These are phyloP conservation scores for Ascochyta fabae DNA, from an alignment of 2,329 filamentous ascomycete species.

Conservation along the genomic window DNA sequence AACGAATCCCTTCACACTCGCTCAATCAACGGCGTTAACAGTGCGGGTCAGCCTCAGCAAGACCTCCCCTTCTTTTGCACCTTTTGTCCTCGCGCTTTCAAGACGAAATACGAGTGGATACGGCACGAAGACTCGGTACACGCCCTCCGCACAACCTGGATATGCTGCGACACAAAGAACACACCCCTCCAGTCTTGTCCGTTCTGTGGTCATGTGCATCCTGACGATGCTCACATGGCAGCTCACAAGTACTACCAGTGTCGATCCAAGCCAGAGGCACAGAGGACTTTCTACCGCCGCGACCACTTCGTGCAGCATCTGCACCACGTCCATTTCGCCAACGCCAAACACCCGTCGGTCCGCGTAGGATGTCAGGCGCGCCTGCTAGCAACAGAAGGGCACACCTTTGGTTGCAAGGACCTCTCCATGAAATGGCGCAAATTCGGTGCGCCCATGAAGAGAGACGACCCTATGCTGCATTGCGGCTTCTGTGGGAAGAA, in stretches of 20 bases:
- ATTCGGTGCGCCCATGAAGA: constrained; percentile 45
- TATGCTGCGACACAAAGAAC: constrained; percentile 42
- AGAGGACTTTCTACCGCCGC: constrained; percentile 47
- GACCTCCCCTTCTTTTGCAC: constrained; percentile 48
- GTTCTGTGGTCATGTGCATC: constrained; percentile 40
- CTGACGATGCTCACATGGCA: constrained; percentile 45
- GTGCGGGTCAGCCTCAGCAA: constrained; percentile 36
- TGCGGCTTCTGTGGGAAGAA: constrained; percentile 45
- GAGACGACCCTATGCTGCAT: constrained; percentile 45
- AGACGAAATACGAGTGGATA: constrained; percentile 48
- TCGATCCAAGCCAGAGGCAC: constrained; percentile 41
- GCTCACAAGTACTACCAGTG: constrained; percentile 47
- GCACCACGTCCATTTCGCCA: constrained; percentile 45
- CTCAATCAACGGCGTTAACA: constrained; percentile 40
- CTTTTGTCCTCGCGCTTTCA: constrained; percentile 46
- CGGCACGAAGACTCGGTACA: constrained; percentile 48
- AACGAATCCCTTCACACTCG: constrained; percentile 40
- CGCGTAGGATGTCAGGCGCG: constrained; percentile 43
- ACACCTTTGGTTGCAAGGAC: constrained; percentile 46
- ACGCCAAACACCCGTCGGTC: constrained; percentile 42
- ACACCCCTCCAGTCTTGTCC: constrained; percentile 36
- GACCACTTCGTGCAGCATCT: constrained; percentile 47
- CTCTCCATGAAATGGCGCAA: constrained; percentile 44
- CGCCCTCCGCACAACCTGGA: constrained; percentile 48
- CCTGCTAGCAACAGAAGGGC: constrained; percentile 35